Evolutionary conservation across 1,284 basidiomycete genomes (phyloP), one percentile per base, ranked within the genome.

Genomic region (Jaminaea rosea): DNA sequence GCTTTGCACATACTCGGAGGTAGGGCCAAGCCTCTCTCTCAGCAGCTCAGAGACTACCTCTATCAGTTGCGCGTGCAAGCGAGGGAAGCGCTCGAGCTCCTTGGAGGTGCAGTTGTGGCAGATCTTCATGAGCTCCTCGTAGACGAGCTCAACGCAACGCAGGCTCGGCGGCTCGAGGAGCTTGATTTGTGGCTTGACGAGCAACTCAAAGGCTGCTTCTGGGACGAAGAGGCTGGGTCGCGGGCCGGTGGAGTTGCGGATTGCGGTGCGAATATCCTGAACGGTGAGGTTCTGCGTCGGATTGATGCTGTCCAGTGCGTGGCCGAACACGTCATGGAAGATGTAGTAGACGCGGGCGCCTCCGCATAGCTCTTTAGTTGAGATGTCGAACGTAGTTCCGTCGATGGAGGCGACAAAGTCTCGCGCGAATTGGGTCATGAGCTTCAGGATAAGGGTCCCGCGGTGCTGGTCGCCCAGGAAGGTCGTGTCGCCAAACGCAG

Each of bases 181-280:
- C 77, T 94, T 94, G 77, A 99, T 97, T 76, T 99, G 94, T 0
- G 94, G 94, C 75, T 98, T 98, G 66, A 99, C 91, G 50, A 99
- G 79, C 47, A 99, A 76, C 73, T 98, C 94, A 69, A 99, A 99
- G 0, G 94, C 94, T 49, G 90, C 84, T 75, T 98, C 94, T 3
- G 94, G 93, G 0, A 98, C 91, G 70, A 98, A 98, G 50, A 98
- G 78, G 67, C 89, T 94, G 9, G 94, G 92, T 46, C 94, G 77
- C 9, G 94, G 94, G 26, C 94, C 94, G 2, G 93, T 97, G 26
- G 92, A 96, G 75, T 99, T 99, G 37, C 94, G 83, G 63, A 98
- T 99, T 9, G 93, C 94, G 2, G 94, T 99, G 34, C 92, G 84
- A 72, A 99, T 97, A 75, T 99, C 94, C 67, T 89, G 86, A 55